phyloP scores from a whole-genome alignment of 2,329 filamentous ascomycete species.

The Arthrobotrys entomopaga region DNA sequence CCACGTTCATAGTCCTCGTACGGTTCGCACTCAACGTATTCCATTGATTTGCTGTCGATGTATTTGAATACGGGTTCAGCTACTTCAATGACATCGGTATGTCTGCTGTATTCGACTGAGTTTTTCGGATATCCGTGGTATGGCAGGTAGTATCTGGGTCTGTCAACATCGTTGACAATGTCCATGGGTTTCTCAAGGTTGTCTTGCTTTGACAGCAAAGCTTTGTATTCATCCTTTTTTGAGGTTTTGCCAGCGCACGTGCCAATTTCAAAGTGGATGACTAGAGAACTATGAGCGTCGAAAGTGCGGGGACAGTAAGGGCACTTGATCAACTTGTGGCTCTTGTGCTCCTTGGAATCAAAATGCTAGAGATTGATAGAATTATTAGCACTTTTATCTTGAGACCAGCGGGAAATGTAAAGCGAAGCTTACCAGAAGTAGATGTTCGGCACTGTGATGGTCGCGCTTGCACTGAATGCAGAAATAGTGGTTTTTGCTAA shows the following conservation, averaged over 20 bases:
- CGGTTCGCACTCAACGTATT: constrained; percentile 39
- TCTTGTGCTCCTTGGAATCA: constrained; percentile 46
- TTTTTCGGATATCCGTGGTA: constrained; percentile 52
- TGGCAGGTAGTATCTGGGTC: constrained; percentile 41
- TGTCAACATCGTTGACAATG: constrained; percentile 46
- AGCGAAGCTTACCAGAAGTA: constrained; percentile 30
- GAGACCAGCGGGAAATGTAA: not conserved
- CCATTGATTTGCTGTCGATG: constrained; percentile 46
- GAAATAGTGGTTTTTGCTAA: constrained; percentile 51
- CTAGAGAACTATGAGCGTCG: constrained; percentile 48
- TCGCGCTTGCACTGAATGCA: constrained; percentile 53
- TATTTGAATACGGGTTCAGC: constrained; percentile 47
- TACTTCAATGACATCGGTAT: constrained; percentile 36
- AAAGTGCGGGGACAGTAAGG: constrained; percentile 52
- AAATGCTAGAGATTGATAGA: constrained; percentile 27
- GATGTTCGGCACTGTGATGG: constrained; percentile 49
- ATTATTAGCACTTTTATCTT: constrained; percentile 2
- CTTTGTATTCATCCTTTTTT: constrained; percentile 43
- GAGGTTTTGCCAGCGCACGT: constrained; percentile 47
- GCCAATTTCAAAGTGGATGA: constrained; percentile 52
- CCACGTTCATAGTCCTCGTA: constrained; percentile 31
- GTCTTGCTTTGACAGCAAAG: constrained; percentile 28
- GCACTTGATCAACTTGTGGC: constrained; percentile 50
- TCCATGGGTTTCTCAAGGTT: constrained; percentile 52
- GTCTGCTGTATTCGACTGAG: constrained; percentile 47